Conservation (phyloP, 371 early-diverging fungal genomes). For the Mortierella sp. region DNA sequence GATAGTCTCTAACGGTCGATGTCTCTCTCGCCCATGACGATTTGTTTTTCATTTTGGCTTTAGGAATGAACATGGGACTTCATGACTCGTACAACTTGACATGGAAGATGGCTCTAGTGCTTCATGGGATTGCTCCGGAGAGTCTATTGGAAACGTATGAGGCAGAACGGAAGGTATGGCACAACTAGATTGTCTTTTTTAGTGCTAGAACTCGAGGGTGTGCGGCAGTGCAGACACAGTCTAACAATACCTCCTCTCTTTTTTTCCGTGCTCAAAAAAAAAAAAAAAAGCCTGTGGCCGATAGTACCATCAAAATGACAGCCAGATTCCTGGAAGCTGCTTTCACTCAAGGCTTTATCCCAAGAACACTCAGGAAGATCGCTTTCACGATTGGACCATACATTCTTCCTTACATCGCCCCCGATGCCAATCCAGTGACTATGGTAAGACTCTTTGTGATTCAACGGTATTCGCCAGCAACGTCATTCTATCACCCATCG, state of each 20-base stretch:
- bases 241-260: background rate
- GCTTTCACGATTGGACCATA: slow-evolving; percentile 29
- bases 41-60: background rate
- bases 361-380: slow-evolving; percentile 15
- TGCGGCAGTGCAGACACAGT: too few relatives aligned
- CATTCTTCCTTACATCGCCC: slow-evolving; percentile 19
- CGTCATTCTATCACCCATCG: too few relatives aligned
- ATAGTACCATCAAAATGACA: slow-evolving; percentile 30
- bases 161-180: slow-evolving; percentile 34
- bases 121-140: slow-evolving; percentile 39
- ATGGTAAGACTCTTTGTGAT: slow-evolving; percentile 16
- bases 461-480: too few relatives aligned
- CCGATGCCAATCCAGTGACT: slow-evolving; percentile 11
- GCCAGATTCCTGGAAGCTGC: slow-evolving; percentile 10
- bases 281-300: slow-evolving; percentile 33
- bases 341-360: slow-evolving; percentile 24
- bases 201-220: too few relatives aligned
- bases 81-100: slow-evolving; percentile 47
- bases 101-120: slow-evolving; percentile 46
- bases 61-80: slow-evolving; percentile 49
- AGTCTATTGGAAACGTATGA: slow-evolving; percentile 33
- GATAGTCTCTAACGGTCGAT: too few relatives aligned
- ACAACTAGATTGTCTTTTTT: too few relatives aligned
- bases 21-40: background rate
- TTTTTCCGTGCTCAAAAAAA: background rate